These are phyloP conservation scores for Ophiostoma piceae DNA, from an alignment of 2,329 filamentous ascomycete genomes.

Conservation along the genomic window DNA sequence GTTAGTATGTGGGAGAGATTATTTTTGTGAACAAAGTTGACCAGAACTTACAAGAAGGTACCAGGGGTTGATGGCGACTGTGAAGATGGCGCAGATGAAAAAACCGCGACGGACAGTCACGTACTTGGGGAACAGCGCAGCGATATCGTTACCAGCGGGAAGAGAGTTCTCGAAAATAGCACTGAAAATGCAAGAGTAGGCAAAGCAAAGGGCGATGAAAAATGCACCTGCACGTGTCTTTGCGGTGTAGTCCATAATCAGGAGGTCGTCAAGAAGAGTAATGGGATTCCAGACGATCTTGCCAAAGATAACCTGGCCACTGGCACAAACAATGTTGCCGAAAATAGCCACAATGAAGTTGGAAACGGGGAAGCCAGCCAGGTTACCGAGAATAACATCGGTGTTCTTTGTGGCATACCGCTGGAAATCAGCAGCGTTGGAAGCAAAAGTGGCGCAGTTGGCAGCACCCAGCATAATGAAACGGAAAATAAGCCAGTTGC, in stretches of 20 bases:
- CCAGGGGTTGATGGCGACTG: constrained; percentile 29
- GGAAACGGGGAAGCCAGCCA: constrained; percentile 39
- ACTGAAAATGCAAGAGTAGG: constrained; percentile 17
- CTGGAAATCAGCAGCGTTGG: constrained; percentile 42
- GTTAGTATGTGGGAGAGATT: not conserved
- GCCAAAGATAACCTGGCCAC: constrained; percentile 23
- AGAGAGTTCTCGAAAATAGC: constrained; percentile 25
- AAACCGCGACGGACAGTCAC: constrained; percentile 38
- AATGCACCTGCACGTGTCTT: constrained; percentile 11
- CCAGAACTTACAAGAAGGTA: constrained; percentile 23
- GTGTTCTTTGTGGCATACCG: constrained; percentile 39
- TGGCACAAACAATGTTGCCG: constrained; percentile 32
- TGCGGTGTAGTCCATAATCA: constrained; percentile 5
- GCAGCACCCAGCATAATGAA: constrained; percentile 37
- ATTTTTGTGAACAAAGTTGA: not conserved
- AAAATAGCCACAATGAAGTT: constrained; percentile 37
- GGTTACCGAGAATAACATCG: constrained; percentile 39
- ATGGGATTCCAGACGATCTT: constrained; percentile 12
- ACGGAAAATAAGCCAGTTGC: constrained; percentile 37
- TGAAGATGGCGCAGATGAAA: constrained; percentile 32
- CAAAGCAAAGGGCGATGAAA: constrained; percentile 14
- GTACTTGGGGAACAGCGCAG: constrained; percentile 37
- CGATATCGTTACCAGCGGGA: constrained; percentile 32
- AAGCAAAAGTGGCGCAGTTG: constrained; percentile 37
- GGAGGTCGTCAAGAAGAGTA: constrained; percentile 8